phyloP scores from a whole-genome alignment of 2,329 filamentous ascomycete genomes.

The Botrytis pseudocinerea region DNA sequence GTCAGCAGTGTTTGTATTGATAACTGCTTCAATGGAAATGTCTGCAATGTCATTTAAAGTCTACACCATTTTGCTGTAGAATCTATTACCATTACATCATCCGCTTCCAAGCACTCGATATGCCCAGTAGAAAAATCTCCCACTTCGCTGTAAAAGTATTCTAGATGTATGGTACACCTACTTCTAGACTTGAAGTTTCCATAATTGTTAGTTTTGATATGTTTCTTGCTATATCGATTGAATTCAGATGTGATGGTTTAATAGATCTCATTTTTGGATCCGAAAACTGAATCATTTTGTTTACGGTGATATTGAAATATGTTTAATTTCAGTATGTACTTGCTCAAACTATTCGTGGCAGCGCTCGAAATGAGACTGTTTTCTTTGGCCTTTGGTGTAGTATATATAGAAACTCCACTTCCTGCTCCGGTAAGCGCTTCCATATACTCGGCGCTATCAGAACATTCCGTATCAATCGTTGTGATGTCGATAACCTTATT shows the following conservation, averaged over 20 bases:
- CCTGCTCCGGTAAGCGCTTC: not conserved
- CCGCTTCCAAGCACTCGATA: not conserved
- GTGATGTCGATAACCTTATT: not conserved
- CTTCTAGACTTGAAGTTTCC: not conserved
- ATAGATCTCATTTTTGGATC: not conserved
- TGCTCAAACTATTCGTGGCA: too few species aligned
- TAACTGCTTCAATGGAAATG: not conserved
- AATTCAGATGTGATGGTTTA: not conserved
- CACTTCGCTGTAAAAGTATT: not conserved
- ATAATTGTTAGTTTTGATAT: not conserved
- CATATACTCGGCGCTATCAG: not conserved
- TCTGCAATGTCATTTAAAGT: not conserved
- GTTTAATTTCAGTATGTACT: not conserved
- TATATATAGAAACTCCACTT: not conserved
- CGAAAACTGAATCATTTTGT: not conserved
- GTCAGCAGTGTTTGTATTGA: not conserved
- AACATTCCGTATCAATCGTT: not conserved
- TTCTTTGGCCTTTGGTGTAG: not conserved
- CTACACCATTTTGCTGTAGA: not conserved
- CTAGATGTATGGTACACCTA: too few species aligned
- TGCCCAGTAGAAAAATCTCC: not conserved
- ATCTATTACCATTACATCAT: not conserved
- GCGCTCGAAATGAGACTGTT: not conserved
- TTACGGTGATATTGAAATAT: not conserved
- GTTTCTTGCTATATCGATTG: rapidly evolving